phyloP scores from a whole-genome alignment of 2,329 filamentous ascomycete species.

The Diaporthe sp. region DNA sequence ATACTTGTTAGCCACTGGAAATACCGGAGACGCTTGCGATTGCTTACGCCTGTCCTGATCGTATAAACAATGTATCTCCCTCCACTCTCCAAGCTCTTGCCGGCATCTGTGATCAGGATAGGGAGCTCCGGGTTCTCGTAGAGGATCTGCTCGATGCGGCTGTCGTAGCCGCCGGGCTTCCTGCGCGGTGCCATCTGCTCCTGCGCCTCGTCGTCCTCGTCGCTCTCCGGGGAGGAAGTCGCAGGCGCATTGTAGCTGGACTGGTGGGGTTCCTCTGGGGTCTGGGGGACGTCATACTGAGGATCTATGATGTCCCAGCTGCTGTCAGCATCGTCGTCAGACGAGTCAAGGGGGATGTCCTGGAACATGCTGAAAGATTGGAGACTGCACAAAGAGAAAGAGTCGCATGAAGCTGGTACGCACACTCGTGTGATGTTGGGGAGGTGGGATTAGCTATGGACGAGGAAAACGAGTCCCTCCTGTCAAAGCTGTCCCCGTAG shows the following conservation, averaged over 20 bases:
- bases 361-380: slow-evolving; percentile 51
- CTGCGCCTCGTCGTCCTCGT: slow-evolving; percentile 60
- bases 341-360: slow-evolving; percentile 51
- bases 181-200: slow-evolving; percentile 64
- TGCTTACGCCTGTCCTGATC: slow-evolving; percentile 87
- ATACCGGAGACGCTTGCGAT: not conserved
- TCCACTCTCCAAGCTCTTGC: slow-evolving; percentile 93
- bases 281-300: slow-evolving; percentile 76
- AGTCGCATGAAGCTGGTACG: slow-evolving; percentile 50
- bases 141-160: slow-evolving; percentile 95
- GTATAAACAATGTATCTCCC: slow-evolving; percentile 98
- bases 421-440: slow-evolving; percentile 69
- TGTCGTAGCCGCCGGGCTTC: slow-evolving; percentile 91
- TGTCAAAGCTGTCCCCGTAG: slow-evolving; percentile 91
- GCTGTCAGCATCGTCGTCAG: slow-evolving; percentile 55
- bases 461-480: slow-evolving; percentile 82
- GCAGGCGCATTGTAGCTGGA: slow-evolving; percentile 32
- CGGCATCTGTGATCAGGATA: slow-evolving; percentile 93
- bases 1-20: slow-evolving; percentile 19
- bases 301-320: slow-evolving; percentile 62
- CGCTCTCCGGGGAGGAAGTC: slow-evolving; percentile 52
- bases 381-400: slow-evolving; percentile 28
- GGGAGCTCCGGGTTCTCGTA: slow-evolving; percentile 93
- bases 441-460: slow-evolving; percentile 75
- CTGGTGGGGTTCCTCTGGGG: slow-evolving; percentile 57